Evolutionary conservation across 2,329 filamentous ascomycete species (phyloP), one percentile per base, ranked within the genome.

Genomic region (Trichoderma sp.): DNA sequence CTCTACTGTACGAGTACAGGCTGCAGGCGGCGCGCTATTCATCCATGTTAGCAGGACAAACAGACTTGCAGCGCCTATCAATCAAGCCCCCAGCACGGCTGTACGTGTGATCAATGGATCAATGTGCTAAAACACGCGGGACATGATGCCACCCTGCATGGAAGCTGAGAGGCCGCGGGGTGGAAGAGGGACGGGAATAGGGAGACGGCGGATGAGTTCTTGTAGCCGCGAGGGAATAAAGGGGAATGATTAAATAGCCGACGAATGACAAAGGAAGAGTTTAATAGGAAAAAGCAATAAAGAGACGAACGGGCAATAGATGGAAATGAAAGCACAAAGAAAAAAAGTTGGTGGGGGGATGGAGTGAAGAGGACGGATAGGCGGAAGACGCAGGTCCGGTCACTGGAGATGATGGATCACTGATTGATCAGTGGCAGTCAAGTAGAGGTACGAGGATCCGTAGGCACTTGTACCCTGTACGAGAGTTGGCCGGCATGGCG

Each of bases 401-500:
- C 33, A 41, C 53, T 27, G 12, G 41, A n/a, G 16, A 5, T n/a
- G n/a, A 50, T 50, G 18, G n/a, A 50, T 50, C 45, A 50, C 16
- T 50, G 38, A 41, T 41, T 50, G 45, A 21, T 50, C 45, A 50
- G 45, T 50, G 45, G 16, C 18, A 11, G 27, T 27, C 56, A 8
- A 62, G 59, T 38, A 24, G n/a, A 53, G 16, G 50, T 69, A 69
- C 64, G 45, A 31, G 5, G 3, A 4, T 21, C 31, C 5, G 5
- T 8, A 3, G 3, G 1, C 24, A 16, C 56, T 18, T 60, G 50
- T 66, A 45, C 63, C 63, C 63, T 38, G 63, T 66, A n/a, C 63
- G 33, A 71, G 35, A 21, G 16, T 53, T 71, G 31, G 56, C 16
- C 38, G 50, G 69, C 75, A 72, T 62, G 68, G 75, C 68, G 75